These are phyloP conservation scores for Cudoniella acicularis DNA, from an alignment of 495 filamentous ascomycete species.

Conservation along the genomic window DNA sequence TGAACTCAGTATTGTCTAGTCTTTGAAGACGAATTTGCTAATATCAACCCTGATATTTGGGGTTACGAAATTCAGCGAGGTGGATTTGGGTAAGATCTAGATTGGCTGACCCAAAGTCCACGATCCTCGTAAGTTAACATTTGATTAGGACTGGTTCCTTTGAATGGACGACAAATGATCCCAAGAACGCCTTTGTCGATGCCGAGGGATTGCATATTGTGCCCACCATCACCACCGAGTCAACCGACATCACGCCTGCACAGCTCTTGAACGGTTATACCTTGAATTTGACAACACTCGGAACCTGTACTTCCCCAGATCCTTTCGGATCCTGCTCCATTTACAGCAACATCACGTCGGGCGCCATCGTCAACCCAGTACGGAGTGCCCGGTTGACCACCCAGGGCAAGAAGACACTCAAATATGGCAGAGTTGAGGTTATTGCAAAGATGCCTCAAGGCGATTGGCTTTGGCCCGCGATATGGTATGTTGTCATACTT, in stretches of 20 bases:
- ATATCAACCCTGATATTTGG: conserved; percentile 32
- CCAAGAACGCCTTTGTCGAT: conserved; percentile 38
- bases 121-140: too few relatives aligned
- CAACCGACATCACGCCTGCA: conserved; percentile 28
- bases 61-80: conserved; percentile 33
- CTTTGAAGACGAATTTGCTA: conserved; percentile 38
- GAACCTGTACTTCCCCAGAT: conserved; percentile 30
- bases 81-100: conserved; percentile 30
- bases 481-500: conserved; percentile 23
- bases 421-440: conserved; percentile 41
- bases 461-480: conserved; percentile 43
- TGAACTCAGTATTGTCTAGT: conserved; percentile 33
- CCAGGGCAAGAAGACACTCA: conserved; percentile 36
- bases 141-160: conserved; percentile 33
- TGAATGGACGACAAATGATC: conserved; percentile 42
- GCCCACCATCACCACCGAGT: conserved; percentile 40
- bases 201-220: conserved; percentile 41
- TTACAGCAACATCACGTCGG: conserved; percentile 31
- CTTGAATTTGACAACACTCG: conserved; percentile 35
- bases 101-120: too few relatives aligned
- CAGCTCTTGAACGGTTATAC: conserved; percentile 28
- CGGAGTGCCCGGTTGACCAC: conserved; percentile 37
- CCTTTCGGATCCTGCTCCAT: conserved; percentile 22
- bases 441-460: conserved; percentile 40
- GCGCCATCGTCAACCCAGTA: conserved; percentile 37